Percentiles rank a stretch among this genome's conserved stretches.
Conservation (phyloP, 768 basidiomycete species). For the Lactarius sp. region DNA sequence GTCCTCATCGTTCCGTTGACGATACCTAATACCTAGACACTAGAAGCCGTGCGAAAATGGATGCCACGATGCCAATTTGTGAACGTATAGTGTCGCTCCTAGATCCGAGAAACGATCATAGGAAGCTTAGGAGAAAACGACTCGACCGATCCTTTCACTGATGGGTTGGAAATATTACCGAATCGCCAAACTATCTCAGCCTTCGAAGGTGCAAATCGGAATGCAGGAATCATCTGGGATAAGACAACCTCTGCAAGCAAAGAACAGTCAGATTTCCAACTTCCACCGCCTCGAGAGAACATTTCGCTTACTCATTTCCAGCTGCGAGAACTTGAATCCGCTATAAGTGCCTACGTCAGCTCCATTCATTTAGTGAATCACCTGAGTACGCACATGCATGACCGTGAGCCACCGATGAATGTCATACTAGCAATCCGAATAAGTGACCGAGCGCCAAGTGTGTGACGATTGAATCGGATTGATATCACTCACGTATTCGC, state of each 20-base stretch:
- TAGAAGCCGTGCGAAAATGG: no score
- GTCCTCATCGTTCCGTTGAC: no score
- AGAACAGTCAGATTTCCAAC: not conserved
- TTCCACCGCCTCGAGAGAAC: not conserved
- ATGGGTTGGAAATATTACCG: no score
- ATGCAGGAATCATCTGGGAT: slow-evolving; percentile 2
- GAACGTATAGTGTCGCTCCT: not conserved
- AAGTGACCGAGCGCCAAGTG: not conserved
- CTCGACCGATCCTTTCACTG: no score
- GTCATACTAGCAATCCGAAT: slow-evolving; percentile 1
- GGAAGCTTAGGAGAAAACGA: no score
- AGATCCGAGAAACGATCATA: no score
- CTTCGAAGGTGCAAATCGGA: slow-evolving; percentile 1
- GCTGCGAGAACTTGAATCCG: slow-evolving; percentile 13
- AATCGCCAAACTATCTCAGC: not conserved
- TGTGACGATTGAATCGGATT: not conserved
- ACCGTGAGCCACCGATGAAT: not conserved
- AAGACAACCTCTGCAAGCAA: not conserved
- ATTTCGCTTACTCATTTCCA: not conserved
- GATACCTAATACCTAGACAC: no score
- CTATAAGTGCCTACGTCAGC: not conserved
- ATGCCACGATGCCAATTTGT: no score
- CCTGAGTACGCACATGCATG: slow-evolving; percentile 9
- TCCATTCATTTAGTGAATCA: not conserved
- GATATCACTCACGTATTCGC: slow-evolving; percentile 20